Conservation (phyloP, 2,329 filamentous ascomycete genomes). For the Aspergillus clavatus region DNA sequence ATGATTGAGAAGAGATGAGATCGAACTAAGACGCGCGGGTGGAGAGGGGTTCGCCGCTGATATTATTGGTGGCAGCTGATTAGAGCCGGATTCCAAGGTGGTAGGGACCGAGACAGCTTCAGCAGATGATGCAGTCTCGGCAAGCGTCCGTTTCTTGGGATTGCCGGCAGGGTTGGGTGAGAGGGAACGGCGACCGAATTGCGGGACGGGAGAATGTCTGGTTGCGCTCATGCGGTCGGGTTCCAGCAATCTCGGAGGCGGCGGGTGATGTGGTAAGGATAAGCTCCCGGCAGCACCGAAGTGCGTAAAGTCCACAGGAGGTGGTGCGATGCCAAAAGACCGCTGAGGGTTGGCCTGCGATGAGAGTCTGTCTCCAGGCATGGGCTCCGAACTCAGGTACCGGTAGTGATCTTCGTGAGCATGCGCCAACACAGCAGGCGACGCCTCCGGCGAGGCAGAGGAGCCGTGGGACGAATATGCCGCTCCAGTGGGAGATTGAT, state of each 20-base stretch:
- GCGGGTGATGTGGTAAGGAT: slow-evolving; percentile 29
- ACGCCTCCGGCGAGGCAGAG: slow-evolving; percentile 41
- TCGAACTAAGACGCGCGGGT: slow-evolving; percentile 65
- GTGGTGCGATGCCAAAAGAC: slow-evolving; percentile 35
- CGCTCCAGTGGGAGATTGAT: slow-evolving; percentile 40
- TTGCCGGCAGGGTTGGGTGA: slow-evolving; percentile 28
- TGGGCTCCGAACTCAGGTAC: slow-evolving; percentile 31
- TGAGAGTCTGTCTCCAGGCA: slow-evolving; percentile 38
- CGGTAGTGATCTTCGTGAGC: slow-evolving; percentile 30
- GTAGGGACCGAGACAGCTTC: slow-evolving; percentile 26
- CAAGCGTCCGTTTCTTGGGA: slow-evolving; percentile 35
- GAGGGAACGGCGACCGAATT: slow-evolving; percentile 29
- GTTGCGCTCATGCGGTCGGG: slow-evolving; percentile 24
- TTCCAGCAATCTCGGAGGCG: slow-evolving; percentile 28
- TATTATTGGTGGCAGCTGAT: slow-evolving; percentile 38
- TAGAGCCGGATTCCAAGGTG: slow-evolving; percentile 31
- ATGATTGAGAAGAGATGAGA: slow-evolving; percentile 70
- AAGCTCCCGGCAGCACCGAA: slow-evolving; percentile 32
- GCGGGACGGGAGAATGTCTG: slow-evolving; percentile 24
- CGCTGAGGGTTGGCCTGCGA: slow-evolving; percentile 31
- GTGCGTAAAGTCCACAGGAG: slow-evolving; percentile 48
- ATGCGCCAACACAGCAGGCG: slow-evolving; percentile 29
- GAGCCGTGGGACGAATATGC: slow-evolving; percentile 40
- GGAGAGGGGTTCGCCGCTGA: slow-evolving; percentile 31
- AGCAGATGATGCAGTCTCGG: slow-evolving; percentile 26